Percentiles rank a stretch among this genome's conserved stretches.
These are phyloP conservation scores for Ceratocystiopsis minuta DNA, from an alignment of 2,329 filamentous ascomycete genomes.

Conservation along the genomic window DNA sequence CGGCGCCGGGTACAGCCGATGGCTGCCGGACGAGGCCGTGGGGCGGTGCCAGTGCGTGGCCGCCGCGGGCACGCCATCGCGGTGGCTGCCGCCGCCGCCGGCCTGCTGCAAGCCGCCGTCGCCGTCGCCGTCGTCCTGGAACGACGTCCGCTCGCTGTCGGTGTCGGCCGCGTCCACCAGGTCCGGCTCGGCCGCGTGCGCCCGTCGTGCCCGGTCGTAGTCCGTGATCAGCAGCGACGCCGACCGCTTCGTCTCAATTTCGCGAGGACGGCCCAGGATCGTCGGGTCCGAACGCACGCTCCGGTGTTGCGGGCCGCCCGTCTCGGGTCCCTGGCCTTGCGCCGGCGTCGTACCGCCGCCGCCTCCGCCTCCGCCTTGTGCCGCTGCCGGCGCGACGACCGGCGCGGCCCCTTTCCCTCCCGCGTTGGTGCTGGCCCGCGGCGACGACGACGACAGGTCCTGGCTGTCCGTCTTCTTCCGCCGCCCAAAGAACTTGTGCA, in stretches of 20 bases:
- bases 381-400: not conserved
- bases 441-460: not conserved
- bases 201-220: slow-evolving; percentile 40
- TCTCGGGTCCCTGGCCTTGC: slow-evolving; percentile 11
- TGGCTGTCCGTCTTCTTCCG: slow-evolving; percentile 29
- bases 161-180: slow-evolving; percentile 28
- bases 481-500: slow-evolving; percentile 40
- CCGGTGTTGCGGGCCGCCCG: slow-evolving; percentile 23
- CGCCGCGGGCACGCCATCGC: too few relatives aligned
- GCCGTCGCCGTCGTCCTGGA: slow-evolving; percentile 23
- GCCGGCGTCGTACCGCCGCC: slow-evolving; percentile 5
- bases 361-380: not conserved
- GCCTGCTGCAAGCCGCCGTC: slow-evolving; percentile 1
- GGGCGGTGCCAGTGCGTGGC: slow-evolving; percentile 13
- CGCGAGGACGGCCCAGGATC: slow-evolving; percentile 18
- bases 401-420: slow-evolving; percentile 3
- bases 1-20: slow-evolving; percentile 18
- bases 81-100: slow-evolving; percentile 7
- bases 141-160: slow-evolving; percentile 34
- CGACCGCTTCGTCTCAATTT: slow-evolving; percentile 32
- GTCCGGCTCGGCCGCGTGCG: slow-evolving; percentile 40
- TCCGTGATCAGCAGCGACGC: slow-evolving; percentile 42
- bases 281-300: slow-evolving; percentile 28
- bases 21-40: slow-evolving; percentile 19
- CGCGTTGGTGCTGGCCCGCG: slow-evolving; percentile 2